A percentile compares a stretch with the other conserved stretches of the same genome.
Evolutionary conservation across 179 eudicot genomes (phyloP).

Genomic region (Heliamphora pulchella): DNA sequence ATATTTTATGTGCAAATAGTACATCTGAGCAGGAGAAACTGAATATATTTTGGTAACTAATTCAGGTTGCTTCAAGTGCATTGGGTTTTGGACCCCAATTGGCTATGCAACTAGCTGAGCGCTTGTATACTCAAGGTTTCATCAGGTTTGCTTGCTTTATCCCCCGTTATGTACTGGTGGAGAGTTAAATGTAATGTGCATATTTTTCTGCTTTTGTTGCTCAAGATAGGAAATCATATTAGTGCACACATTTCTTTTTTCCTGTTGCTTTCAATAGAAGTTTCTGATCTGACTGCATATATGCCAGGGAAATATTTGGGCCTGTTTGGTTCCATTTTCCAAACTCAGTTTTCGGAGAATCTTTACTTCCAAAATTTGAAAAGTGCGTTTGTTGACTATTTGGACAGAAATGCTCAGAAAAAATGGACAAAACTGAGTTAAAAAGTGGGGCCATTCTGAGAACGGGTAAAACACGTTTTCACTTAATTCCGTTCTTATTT

Average conservation of each 20-base stretch:
- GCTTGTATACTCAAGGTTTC: conserved; percentile 90
- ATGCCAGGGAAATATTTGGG: too few relatives aligned
- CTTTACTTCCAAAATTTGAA: too few relatives aligned
- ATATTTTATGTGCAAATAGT: neutral
- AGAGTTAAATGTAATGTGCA: neutral
- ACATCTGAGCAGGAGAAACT: neutral
- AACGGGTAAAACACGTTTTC: too few relatives aligned
- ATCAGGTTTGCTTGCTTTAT: conserved; percentile 54
- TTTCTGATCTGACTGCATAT: neutral
- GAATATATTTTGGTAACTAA: conserved; percentile 16
- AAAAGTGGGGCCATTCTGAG: too few relatives aligned
- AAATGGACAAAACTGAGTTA: too few relatives aligned
- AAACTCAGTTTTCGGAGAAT: too few relatives aligned
- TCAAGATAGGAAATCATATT: neutral
- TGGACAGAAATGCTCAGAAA: too few relatives aligned
- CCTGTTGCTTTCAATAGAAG: neutral
- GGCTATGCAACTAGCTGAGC: conserved; percentile 95
- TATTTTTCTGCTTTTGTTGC: neutral
- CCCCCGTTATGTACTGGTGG: neutral
- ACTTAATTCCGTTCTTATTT: too few relatives aligned
- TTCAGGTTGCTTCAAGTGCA: conserved; percentile 93
- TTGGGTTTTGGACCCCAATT: conserved; percentile 83
- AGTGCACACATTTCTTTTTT: neutral
- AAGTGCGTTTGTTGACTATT: too few relatives aligned
- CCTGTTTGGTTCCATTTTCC: too few relatives aligned